Evolutionary conservation across 768 basidiomycete genomes (phyloP).

Genomic region (Hypsizygus marmoreus): DNA sequence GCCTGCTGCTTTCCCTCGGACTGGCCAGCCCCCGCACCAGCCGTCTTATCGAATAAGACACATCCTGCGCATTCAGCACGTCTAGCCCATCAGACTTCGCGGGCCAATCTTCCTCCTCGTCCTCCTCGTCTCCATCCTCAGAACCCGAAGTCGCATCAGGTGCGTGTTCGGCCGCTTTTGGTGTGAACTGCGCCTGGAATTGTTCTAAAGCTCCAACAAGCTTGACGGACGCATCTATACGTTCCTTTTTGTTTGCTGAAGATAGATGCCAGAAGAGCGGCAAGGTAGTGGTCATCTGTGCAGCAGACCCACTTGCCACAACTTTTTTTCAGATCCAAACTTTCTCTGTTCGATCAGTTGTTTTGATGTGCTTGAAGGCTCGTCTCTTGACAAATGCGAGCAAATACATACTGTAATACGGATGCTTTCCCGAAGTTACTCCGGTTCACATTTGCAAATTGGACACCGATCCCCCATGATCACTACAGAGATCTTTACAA

Average conservation of each 20-base stretch:
- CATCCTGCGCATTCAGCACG: slow-evolving; percentile 81
- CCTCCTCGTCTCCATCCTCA: slow-evolving; percentile 45
- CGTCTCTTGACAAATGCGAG: background rate
- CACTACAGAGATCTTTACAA: too few species aligned
- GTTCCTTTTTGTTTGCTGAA: slow-evolving; percentile 74
- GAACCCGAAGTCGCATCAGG: slow-evolving; percentile 33
- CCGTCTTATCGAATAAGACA: slow-evolving; percentile 87
- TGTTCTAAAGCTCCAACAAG: slow-evolving; percentile 80
- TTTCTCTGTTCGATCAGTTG: slow-evolving; percentile 14
- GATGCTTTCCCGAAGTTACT: too few species aligned
- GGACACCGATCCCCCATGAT: too few species aligned
- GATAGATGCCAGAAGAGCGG: slow-evolving; percentile 95
- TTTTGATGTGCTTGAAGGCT: slow-evolving; percentile 11
- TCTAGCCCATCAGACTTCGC: slow-evolving; percentile 55
- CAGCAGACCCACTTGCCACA: background rate
- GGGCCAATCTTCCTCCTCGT: slow-evolving; percentile 45
- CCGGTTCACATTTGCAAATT: too few species aligned
- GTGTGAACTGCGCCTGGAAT: slow-evolving; percentile 72
- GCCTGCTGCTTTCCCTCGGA: slow-evolving; percentile 87
- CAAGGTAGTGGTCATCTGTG: slow-evolving; percentile 79
- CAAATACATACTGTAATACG: slow-evolving; percentile 8
- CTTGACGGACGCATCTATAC: slow-evolving; percentile 84
- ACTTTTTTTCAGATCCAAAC: slow-evolving; percentile 19
- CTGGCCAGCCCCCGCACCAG: slow-evolving; percentile 88
- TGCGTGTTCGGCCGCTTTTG: slow-evolving; percentile 40